Evolutionary conservation across 2,329 filamentous ascomycete genomes (phyloP).

Genomic region (Aspergillus sp.): DNA sequence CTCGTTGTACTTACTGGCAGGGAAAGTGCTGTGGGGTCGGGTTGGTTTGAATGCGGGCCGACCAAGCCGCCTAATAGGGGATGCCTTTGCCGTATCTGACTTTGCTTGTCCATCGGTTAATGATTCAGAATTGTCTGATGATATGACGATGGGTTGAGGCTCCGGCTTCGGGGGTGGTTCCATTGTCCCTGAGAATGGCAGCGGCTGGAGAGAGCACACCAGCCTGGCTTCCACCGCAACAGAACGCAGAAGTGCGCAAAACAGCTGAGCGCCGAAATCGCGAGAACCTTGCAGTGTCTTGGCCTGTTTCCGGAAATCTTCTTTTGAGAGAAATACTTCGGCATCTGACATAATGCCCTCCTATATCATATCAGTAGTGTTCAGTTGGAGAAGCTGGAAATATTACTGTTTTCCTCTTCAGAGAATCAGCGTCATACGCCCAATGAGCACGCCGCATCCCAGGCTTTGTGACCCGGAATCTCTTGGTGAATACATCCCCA

Average conservation of each 20-base stretch:
- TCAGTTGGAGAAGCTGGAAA: slow-evolving; percentile 14
- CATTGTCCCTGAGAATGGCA: slow-evolving; percentile 62
- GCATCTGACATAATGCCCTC: slow-evolving; percentile 61
- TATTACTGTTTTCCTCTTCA: slow-evolving; percentile 53
- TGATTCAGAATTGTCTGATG: slow-evolving; percentile 34
- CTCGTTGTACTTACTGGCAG: slow-evolving; percentile 18
- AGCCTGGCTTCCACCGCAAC: slow-evolving; percentile 78
- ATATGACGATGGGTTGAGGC: slow-evolving; percentile 36
- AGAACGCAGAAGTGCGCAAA: slow-evolving; percentile 82
- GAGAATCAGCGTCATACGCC: slow-evolving; percentile 65
- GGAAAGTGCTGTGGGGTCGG: slow-evolving; percentile 18
- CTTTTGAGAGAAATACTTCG: slow-evolving; percentile 67
- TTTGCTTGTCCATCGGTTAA: slow-evolving; percentile 28
- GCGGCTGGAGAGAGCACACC: slow-evolving; percentile 84
- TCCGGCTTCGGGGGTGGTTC: slow-evolving; percentile 46
- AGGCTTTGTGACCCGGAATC: slow-evolving; percentile 69
- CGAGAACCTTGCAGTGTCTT: slow-evolving; percentile 73
- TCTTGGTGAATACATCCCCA: slow-evolving; percentile 64
- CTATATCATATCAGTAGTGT: slow-evolving; percentile 28
- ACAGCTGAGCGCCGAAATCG: slow-evolving; percentile 86
- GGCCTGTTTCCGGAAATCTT: slow-evolving; percentile 73
- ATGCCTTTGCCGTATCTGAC: slow-evolving; percentile 13
- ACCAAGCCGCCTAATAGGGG: slow-evolving; percentile 33
- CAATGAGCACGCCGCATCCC: slow-evolving; percentile 72
- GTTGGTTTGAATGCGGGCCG: slow-evolving; percentile 35